Percentiles rank a stretch among this genome's conserved stretches.
These are phyloP conservation scores for Claviceps capensis DNA, from an alignment of 2,329 filamentous ascomycete species.

Conservation along the genomic window DNA sequence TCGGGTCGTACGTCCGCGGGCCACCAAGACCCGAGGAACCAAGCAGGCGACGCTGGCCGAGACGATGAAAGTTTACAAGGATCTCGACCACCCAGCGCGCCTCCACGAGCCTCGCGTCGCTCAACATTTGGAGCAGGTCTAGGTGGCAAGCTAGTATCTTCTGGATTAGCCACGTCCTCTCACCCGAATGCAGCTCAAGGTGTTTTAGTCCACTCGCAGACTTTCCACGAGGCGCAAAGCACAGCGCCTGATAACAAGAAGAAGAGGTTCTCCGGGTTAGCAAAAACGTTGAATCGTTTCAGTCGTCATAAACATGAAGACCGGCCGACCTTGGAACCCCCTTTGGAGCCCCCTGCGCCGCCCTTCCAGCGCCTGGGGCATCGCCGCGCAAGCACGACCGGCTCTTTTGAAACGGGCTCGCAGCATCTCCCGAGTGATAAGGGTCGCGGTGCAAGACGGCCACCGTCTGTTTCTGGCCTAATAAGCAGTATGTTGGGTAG, in stretches of 20 bases:
- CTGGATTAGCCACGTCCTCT: conserved; percentile 11
- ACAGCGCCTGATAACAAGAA: conserved; percentile 22
- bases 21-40: conserved; percentile 6
- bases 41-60: background rate
- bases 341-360: conserved; percentile 7
- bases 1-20: conserved; percentile 13
- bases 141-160: conserved; percentile 8
- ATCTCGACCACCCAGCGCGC: conserved; percentile 9
- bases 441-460: conserved; percentile 11
- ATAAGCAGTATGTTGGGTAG: conserved; percentile 18
- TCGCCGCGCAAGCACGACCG: conserved; percentile 11
- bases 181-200: conserved; percentile 10
- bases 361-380: conserved; percentile 8
- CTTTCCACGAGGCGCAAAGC: conserved; percentile 1
- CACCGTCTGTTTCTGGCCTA: conserved; percentile 16
- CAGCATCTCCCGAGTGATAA: conserved; percentile 6
- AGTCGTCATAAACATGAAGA: background rate
- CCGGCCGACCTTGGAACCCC: conserved; percentile 3
- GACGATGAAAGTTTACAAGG: conserved; percentile 7
- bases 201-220: background rate
- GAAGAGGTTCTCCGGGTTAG: conserved; percentile 31
- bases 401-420: conserved; percentile 9
- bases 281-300: conserved; percentile 13
- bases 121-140: conserved; percentile 23
- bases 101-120: conserved; percentile 21